Evolutionary conservation across 768 basidiomycete species (phyloP).

Genomic region (Tricholoma terreum): DNA sequence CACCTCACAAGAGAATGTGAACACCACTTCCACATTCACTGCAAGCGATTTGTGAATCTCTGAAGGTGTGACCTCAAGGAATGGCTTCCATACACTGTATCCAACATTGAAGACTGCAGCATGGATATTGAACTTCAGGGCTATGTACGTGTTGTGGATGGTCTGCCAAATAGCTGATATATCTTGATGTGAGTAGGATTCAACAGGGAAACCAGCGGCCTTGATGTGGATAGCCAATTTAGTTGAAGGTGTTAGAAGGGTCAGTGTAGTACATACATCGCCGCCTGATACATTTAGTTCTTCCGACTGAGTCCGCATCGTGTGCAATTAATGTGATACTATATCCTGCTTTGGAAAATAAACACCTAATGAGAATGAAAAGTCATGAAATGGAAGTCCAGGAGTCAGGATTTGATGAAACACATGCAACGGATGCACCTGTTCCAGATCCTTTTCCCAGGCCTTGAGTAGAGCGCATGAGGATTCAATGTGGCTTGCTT

Average conservation of each 20-base stretch:
- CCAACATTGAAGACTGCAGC: slow-evolving; percentile 66
- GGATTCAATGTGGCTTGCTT: too few relatives aligned
- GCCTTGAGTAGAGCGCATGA: slow-evolving; percentile 27
- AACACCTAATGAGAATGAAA: slow-evolving; percentile 37
- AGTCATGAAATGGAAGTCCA: background rate
- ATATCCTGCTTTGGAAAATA: slow-evolving; percentile 63
- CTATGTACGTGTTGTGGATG: slow-evolving; percentile 44
- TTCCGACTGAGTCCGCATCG: slow-evolving; percentile 47
- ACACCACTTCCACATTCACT: slow-evolving; percentile 54
- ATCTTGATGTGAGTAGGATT: slow-evolving; percentile 46
- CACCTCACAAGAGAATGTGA: slow-evolving; percentile 62
- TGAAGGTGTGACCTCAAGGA: slow-evolving; percentile 58
- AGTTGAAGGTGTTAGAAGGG: background rate
- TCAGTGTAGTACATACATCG: slow-evolving; percentile 36
- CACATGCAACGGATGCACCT: slow-evolving; percentile 57
- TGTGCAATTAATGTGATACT: slow-evolving; percentile 65
- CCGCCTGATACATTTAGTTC: slow-evolving; percentile 59
- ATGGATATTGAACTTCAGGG: slow-evolving; percentile 49
- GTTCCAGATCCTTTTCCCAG: slow-evolving; percentile 49
- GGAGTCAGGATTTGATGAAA: slow-evolving; percentile 2
- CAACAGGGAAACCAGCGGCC: slow-evolving; percentile 58
- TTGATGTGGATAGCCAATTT: slow-evolving; percentile 22
- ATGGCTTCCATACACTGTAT: slow-evolving; percentile 58
- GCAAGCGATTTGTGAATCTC: slow-evolving; percentile 52
- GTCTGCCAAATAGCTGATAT: slow-evolving; percentile 48